phyloP scores from a whole-genome alignment of 2,329 filamentous ascomycete species.

The Microdochium nivale region DNA sequence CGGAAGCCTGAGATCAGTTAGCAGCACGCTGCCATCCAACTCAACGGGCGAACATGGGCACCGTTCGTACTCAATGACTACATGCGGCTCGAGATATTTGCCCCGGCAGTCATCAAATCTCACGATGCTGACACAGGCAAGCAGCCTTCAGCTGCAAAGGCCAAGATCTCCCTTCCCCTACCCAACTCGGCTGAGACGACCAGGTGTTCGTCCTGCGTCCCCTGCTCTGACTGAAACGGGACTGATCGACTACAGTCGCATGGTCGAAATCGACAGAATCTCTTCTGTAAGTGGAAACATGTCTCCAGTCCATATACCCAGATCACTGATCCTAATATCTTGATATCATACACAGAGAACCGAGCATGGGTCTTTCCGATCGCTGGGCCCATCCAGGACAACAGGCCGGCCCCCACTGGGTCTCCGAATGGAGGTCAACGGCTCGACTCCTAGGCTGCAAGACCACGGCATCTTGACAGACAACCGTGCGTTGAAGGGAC shows the following conservation, averaged over 20 bases:
- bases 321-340: slow-evolving; percentile 1
- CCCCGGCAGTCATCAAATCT: slow-evolving; percentile 37
- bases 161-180: slow-evolving; percentile 52
- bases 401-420: slow-evolving; percentile 29
- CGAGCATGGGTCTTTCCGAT: slow-evolving; percentile 31
- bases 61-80: slow-evolving; percentile 47
- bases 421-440: slow-evolving; percentile 29
- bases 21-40: slow-evolving; percentile 31
- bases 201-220: slow-evolving; percentile 39
- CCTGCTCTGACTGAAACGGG: slow-evolving; percentile 40
- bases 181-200: slow-evolving; percentile 46
- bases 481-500: slow-evolving; percentile 11
- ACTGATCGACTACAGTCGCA: slow-evolving; percentile 38
- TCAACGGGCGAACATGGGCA: slow-evolving; percentile 31
- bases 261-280: slow-evolving; percentile 39
- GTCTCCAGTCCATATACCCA: not conserved
- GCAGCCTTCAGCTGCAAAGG: slow-evolving; percentile 34
- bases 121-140: slow-evolving; percentile 38
- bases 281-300: slow-evolving; percentile 29
- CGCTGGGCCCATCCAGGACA: slow-evolving; percentile 23
- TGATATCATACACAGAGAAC: slow-evolving; percentile 28
- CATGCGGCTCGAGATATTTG: slow-evolving; percentile 36
- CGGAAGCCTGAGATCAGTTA: slow-evolving; percentile 35
- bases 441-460: slow-evolving; percentile 30
- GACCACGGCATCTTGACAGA: slow-evolving; percentile 9